A percentile compares a stretch with the other conserved stretches of the same genome.
phyloP scores from a whole-genome alignment of 306 rosid genomes.

The Phaseolus lunatus region DNA sequence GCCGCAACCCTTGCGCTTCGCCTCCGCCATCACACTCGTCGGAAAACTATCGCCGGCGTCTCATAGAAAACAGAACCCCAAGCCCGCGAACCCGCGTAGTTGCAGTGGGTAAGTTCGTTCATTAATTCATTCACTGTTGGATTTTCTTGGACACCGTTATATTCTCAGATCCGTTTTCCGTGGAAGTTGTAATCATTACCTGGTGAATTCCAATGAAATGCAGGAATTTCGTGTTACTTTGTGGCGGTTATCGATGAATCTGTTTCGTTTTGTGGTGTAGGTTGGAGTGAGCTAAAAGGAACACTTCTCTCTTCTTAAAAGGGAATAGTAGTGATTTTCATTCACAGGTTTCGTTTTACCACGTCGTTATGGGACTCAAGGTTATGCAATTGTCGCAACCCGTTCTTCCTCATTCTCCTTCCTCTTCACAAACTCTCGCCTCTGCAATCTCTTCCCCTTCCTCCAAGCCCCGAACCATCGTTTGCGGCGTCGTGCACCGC shows the following conservation, averaged over 20 bases:
- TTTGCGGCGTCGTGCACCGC: conserved; percentile 50
- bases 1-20: conserved; percentile 45
- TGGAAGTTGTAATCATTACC: conserved; percentile 40
- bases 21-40: conserved; percentile 18
- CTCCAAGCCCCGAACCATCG: conserved; percentile 49
- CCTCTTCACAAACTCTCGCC: conserved; percentile 70
- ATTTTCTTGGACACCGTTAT: conserved; percentile 40
- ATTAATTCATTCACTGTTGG: background rate
- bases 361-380: conserved; percentile 58
- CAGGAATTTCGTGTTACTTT: background rate
- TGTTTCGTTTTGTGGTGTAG: conserved; percentile 32
- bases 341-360: background rate
- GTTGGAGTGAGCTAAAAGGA: conserved; percentile 45
- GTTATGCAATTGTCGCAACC: conserved; percentile 73
- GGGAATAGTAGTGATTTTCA: background rate
- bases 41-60: conserved; percentile 11
- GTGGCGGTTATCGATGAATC: conserved; percentile 1
- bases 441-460: conserved; percentile 63
- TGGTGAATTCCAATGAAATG: background rate
- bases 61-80: background rate
- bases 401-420: conserved; percentile 62
- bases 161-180: conserved; percentile 43
- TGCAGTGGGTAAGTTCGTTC: conserved; percentile 28
- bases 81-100: background rate
- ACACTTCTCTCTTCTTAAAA: background rate